phyloP scores from a whole-genome alignment of 805 yeast species.

The Danielozyma ontarioensis region DNA sequence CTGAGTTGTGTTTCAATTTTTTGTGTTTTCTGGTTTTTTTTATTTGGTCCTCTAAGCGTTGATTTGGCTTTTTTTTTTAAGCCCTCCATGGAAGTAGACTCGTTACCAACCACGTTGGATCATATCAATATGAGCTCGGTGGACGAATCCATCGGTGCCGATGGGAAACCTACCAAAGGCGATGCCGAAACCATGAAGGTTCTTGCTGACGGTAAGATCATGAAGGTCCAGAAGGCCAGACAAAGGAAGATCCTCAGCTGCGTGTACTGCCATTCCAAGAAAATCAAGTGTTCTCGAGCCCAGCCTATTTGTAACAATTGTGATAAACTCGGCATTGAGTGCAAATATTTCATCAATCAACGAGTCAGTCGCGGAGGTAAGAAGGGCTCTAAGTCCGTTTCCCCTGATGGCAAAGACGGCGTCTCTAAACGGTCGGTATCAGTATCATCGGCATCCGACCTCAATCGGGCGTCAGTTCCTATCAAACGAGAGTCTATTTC shows the following conservation, averaged over 20 bases:
- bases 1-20: too few species aligned
- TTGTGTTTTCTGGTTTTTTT: neutral
- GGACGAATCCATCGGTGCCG: neutral
- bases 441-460: too few species aligned
- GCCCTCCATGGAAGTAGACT: neutral
- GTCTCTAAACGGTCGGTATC: conserved; percentile 1
- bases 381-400: neutral
- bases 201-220: conserved; percentile 47
- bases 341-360: conserved; percentile 56
- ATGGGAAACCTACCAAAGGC: too few species aligned
- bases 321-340: conserved; percentile 39
- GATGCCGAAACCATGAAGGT: conserved; percentile 12
- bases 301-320: conserved; percentile 56
- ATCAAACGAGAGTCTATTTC: neutral
- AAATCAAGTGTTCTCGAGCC: conserved; percentile 57
- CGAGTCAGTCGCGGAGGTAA: conserved; percentile 45
- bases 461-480: neutral
- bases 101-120: neutral
- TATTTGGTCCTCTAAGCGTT: neutral
- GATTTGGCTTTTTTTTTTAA: neutral
- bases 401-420: neutral
- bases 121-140: neutral
- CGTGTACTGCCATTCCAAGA: conserved; percentile 55
- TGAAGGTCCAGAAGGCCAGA: conserved; percentile 57
- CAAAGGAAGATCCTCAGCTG: conserved; percentile 56